Conservation (phyloP, 73 alveolate species). For the Paraurostyla sp. region DNA sequence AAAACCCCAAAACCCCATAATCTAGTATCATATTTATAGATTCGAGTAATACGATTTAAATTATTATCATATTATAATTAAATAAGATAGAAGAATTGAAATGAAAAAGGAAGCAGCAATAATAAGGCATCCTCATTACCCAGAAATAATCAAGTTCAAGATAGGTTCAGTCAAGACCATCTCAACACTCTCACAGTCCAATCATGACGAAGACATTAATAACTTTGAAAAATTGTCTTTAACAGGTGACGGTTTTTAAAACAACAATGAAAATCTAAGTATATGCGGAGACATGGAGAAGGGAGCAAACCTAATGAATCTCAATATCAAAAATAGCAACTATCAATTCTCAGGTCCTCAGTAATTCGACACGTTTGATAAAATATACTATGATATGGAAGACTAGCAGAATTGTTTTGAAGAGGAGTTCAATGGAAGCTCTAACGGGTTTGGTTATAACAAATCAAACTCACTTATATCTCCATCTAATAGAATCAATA, state of each 20-base stretch:
- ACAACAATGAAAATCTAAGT: slow-evolving; percentile 21
- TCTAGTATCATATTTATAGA: too few species aligned
- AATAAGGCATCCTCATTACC: slow-evolving; percentile 53
- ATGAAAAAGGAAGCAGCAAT: slow-evolving; percentile 8
- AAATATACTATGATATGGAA: slow-evolving; percentile 34
- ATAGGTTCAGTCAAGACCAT: slow-evolving; percentile 36
- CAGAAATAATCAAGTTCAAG: slow-evolving; percentile 51
- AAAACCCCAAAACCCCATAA: too few species aligned
- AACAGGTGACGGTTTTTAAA: slow-evolving; percentile 2
- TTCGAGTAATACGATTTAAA: too few species aligned
- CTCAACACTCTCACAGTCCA: slow-evolving; percentile 30
- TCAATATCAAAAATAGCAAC: neutral
- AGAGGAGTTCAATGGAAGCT: neutral
- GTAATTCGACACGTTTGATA: neutral
- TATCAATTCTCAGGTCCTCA: neutral
- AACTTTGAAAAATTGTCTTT: neutral
- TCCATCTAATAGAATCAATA: neutral
- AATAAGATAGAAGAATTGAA: neutral
- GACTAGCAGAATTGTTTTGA: neutral
- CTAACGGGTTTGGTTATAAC: too few species aligned
- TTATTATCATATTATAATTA: neutral
- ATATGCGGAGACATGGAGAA: slow-evolving; percentile 13
- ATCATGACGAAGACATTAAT: slow-evolving; percentile 32
- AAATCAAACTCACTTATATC: neutral
- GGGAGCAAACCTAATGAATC: neutral